Evolutionary conservation across 257 asterid genomes (phyloP).

Genomic region (Solanum rostratum): DNA sequence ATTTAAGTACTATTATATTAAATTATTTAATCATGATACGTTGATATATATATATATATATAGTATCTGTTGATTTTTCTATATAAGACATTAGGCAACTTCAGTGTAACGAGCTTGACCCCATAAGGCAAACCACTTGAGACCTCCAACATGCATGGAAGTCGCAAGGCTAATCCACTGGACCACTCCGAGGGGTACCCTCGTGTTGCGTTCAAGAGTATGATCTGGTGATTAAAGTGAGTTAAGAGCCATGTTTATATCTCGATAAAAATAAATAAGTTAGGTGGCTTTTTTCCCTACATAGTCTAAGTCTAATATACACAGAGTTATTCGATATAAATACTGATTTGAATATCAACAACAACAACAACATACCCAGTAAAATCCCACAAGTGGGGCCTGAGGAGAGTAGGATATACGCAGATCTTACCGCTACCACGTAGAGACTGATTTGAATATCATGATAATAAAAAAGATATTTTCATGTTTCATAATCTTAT

Average conservation of each 20-base stretch:
- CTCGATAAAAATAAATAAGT: not conserved
- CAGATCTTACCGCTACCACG: no score
- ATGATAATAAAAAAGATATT: not conserved
- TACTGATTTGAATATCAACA: not conserved
- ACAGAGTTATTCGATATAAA: not conserved
- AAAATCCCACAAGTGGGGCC: no score
- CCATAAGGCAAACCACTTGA: no score
- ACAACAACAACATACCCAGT: no score
- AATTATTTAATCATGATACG: not conserved
- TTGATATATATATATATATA: not conserved
- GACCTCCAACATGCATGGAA: no score
- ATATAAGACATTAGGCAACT: no score
- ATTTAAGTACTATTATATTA: no score
- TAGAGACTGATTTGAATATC: no score
- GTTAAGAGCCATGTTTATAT: not conserved
- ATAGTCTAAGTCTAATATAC: not conserved
- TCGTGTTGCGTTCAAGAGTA: not conserved
- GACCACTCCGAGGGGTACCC: no score
- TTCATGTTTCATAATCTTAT: not conserved
- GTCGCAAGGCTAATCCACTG: rapidly evolving
- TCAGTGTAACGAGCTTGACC: no score
- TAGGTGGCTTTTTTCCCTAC: not conserved
- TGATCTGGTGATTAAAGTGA: not conserved
- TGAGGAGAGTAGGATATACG: no score
- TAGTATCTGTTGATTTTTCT: no score